Evolutionary conservation across 495 filamentous ascomycete genomes (phyloP).

Genomic region (Oidiodendron maius): DNA sequence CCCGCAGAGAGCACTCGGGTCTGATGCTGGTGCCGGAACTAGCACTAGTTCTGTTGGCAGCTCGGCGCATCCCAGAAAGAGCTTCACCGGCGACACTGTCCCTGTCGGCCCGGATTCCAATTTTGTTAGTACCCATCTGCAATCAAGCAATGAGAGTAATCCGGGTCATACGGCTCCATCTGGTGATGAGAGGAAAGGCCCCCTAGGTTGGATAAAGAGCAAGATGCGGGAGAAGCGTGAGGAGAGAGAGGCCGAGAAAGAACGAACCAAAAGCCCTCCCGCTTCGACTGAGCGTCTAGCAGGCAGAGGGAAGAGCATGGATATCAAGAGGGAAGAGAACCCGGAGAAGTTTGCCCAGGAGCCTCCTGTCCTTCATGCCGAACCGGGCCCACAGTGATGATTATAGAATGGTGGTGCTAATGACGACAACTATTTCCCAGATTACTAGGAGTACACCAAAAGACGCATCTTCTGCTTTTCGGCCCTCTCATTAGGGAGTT

Average conservation of each 20-base stretch:
- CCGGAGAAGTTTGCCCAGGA: not conserved
- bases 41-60: slow-evolving; percentile 69
- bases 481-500: not conserved
- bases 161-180: slow-evolving; percentile 32
- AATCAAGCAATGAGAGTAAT: slow-evolving; percentile 30
- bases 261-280: slow-evolving; percentile 24
- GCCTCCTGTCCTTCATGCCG: too few relatives aligned
- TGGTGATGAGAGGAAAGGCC: slow-evolving; percentile 54
- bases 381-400: too few relatives aligned
- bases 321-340: slow-evolving; percentile 18
- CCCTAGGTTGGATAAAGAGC: slow-evolving; percentile 76
- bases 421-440: too few relatives aligned
- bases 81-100: slow-evolving; percentile 46
- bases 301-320: slow-evolving; percentile 20
- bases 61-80: slow-evolving; percentile 42
- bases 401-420: too few relatives aligned
- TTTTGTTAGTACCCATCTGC: slow-evolving; percentile 32
- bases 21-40: slow-evolving; percentile 58
- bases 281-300: slow-evolving; percentile 17
- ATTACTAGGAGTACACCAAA: too few relatives aligned
- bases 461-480: not conserved
- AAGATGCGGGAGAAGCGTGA: slow-evolving; percentile 78
- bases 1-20: slow-evolving; percentile 41
- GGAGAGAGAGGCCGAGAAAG: slow-evolving; percentile 28
- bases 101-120: slow-evolving; percentile 15